Evolutionary conservation across 2,329 filamentous ascomycete species (phyloP).

Genomic region (Monosporascus sp.): DNA sequence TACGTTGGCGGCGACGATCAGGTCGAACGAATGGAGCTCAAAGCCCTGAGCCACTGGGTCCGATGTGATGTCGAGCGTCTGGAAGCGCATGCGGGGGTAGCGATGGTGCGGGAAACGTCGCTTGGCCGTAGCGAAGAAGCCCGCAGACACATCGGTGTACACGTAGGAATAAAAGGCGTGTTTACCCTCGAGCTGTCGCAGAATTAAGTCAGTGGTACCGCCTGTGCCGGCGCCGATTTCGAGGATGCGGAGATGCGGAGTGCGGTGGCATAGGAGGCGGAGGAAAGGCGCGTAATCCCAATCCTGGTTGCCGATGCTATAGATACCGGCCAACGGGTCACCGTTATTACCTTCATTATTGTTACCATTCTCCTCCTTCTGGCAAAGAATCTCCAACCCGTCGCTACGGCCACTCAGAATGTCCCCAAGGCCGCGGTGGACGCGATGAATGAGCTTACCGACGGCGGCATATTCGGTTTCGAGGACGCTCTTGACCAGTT

Average conservation of each 20-base stretch:
- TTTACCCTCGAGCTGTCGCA: not conserved
- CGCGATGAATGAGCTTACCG: slow-evolving; percentile 1
- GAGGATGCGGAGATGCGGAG: slow-evolving; percentile 6
- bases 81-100: slow-evolving; percentile 22
- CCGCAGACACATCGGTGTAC: slow-evolving; percentile 12
- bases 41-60: slow-evolving; percentile 13
- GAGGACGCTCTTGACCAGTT: not conserved
- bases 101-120: slow-evolving; percentile 6
- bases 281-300: not conserved
- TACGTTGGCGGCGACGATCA: slow-evolving; percentile 19
- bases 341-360: no score
- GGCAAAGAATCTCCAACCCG: not conserved
- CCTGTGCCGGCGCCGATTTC: no score
- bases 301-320: no score
- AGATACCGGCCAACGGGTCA: no score
- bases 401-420: not conserved
- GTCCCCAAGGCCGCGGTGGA: not conserved
- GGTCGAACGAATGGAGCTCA: slow-evolving; percentile 11
- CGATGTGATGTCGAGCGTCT: slow-evolving; percentile 23
- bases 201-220: not conserved
- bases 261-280: slow-evolving; percentile 4
- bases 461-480: slow-evolving; percentile 5
- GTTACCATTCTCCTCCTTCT: not conserved
- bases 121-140: slow-evolving; percentile 8
- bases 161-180: slow-evolving; percentile 1